These are phyloP conservation scores for Colletotrichum sp. DNA, from an alignment of 2,329 filamentous ascomycete species.

Conservation along the genomic window DNA sequence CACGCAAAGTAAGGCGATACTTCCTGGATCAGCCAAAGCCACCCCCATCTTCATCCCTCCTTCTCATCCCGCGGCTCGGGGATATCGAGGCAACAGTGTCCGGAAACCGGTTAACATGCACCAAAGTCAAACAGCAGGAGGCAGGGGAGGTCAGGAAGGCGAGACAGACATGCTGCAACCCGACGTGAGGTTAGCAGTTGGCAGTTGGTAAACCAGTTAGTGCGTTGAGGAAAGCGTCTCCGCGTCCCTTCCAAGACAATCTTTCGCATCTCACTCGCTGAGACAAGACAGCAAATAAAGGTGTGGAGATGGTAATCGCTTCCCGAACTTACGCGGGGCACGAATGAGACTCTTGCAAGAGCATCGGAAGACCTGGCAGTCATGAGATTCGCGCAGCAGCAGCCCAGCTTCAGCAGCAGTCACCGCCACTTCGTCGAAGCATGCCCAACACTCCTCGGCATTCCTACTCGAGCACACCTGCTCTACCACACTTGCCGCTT, in stretches of 20 bases:
- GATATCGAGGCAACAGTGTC: neutral
- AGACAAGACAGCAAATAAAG: constrained; percentile 5
- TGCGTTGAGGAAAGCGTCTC: constrained; percentile 2
- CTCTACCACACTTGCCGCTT: neutral
- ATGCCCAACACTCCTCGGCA: neutral
- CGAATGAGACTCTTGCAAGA: constrained; percentile 1
- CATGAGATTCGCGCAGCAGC: constrained; percentile 13
- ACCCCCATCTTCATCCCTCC: neutral
- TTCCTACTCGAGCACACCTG: neutral
- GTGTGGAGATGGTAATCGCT: constrained; percentile 1
- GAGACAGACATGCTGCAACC: neutral
- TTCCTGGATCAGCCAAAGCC: neutral
- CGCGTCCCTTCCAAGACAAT: neutral
- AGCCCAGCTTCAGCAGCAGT: neutral
- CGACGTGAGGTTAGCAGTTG: neutral
- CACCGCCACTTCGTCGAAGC: constrained; percentile 14
- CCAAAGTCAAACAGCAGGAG: neutral
- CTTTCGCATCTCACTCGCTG: constrained; percentile 1
- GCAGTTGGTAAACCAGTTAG: neutral
- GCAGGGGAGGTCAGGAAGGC: neutral
- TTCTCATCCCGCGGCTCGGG: neutral
- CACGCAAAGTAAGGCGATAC: neutral
- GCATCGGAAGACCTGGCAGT: constrained; percentile 1
- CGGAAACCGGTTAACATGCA: neutral
- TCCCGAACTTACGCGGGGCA: constrained; percentile 11